phyloP scores from a whole-genome alignment of 805 yeast species.

The Nakazawaea wickerhamii region DNA sequence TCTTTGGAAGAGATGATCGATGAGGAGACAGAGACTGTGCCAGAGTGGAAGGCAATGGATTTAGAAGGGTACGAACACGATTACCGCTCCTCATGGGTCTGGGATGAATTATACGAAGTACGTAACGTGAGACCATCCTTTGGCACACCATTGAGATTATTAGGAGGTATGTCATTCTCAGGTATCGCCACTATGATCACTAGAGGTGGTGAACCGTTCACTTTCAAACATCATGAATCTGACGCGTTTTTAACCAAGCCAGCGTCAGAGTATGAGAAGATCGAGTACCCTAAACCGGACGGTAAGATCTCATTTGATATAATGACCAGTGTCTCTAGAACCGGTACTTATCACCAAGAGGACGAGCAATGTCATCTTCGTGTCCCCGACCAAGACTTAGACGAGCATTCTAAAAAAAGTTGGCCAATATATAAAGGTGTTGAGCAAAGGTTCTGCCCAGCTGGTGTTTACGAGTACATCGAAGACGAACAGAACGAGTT shows the following conservation, averaged over 20 bases:
- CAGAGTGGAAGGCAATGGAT: conserved; percentile 39
- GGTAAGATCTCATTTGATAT: conserved; percentile 89
- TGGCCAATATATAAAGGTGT: conserved; percentile 81
- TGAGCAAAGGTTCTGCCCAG: conserved; percentile 93
- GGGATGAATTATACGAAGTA: conserved; percentile 74
- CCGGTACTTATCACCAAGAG: conserved; percentile 95
- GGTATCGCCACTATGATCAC: conserved; percentile 79
- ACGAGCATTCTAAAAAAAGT: conserved; percentile 59
- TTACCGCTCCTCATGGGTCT: conserved; percentile 77
- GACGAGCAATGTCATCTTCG: conserved; percentile 88
- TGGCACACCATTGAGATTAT: conserved; percentile 63
- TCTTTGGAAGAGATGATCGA: conserved; percentile 38
- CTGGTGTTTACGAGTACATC: conserved; percentile 92
- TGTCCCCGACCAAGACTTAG: conserved; percentile 54
- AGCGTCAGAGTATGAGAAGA: conserved; percentile 63
- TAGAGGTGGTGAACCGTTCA: conserved; percentile 83
- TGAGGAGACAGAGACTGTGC: conserved; percentile 34
- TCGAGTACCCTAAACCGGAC: conserved; percentile 93
- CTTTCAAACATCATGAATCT: conserved; percentile 60
- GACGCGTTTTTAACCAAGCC: conserved; percentile 69
- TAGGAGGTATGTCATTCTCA: conserved; percentile 80
- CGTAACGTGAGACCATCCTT: conserved; percentile 94
- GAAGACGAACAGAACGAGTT: conserved; percentile 51
- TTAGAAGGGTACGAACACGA: conserved; percentile 57
- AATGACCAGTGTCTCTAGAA: conserved; percentile 89